These are phyloP conservation scores for Ustilago shanxiensis DNA, from an alignment of 1,284 basidiomycete genomes.

Conservation along the genomic window DNA sequence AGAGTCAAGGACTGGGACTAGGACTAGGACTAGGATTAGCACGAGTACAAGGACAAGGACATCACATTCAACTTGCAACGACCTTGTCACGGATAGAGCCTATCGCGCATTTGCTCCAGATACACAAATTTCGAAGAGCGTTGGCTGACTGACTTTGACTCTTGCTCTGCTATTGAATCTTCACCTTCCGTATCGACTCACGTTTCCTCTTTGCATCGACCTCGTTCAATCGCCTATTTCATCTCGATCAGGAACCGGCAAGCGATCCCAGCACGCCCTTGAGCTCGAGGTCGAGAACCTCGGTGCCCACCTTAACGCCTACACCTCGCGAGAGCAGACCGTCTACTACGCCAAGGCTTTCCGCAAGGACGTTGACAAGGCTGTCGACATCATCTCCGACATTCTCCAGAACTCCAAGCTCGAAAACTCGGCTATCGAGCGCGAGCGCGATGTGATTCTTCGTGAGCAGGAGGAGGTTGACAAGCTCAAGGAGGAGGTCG, in stretches of 20 bases:
- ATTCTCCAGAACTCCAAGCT: constrained; percentile 98
- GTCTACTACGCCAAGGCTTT: constrained; percentile 99
- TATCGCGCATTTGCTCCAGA: not conserved
- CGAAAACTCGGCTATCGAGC: constrained; percentile 87
- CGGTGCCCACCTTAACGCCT: constrained; percentile 97
- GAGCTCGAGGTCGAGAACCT: constrained; percentile 99
- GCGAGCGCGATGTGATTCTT: constrained; percentile 96
- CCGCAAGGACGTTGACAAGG: constrained; percentile 90
- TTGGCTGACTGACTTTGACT: not conserved
- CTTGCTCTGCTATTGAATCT: not conserved
- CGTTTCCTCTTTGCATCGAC: not conserved
- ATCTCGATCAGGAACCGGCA: constrained; percentile 79
- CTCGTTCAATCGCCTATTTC: not conserved
- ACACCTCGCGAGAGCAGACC: constrained; percentile 98
- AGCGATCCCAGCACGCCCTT: constrained; percentile 88
- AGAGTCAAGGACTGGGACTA: too few relatives aligned
- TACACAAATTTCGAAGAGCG: not conserved
- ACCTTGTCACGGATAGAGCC: not conserved
- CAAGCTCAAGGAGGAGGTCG: constrained; percentile 97
- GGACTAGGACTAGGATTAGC: too few relatives aligned
- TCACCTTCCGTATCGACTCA: not conserved
- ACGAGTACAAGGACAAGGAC: not conserved
- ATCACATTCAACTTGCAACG: not conserved
- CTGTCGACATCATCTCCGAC: constrained; percentile 97
- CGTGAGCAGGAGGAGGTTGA: constrained; percentile 99